phyloP scores from a whole-genome alignment of 345 rosid genomes.

The Triadica sebifera region DNA sequence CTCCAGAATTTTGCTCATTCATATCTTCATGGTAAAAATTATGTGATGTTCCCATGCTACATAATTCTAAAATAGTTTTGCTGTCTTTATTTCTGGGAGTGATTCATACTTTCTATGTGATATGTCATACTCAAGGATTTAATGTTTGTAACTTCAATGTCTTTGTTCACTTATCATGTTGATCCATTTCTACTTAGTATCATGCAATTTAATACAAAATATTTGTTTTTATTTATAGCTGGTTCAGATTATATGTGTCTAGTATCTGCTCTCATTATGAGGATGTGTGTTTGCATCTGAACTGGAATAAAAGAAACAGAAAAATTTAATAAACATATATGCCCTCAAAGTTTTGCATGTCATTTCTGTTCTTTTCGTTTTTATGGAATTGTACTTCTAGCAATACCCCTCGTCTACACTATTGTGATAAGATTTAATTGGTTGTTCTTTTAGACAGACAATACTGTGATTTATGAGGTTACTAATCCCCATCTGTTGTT shows the following conservation, averaged over 20 bases:
- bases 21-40: constrained; percentile 71
- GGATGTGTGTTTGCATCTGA: not conserved
- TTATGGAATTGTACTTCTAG: not conserved
- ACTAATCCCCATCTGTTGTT: constrained; percentile 18
- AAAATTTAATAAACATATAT: not conserved
- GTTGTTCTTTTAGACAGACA: not conserved
- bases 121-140: not conserved
- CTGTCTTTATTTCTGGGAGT: not conserved
- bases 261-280: not conserved
- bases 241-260: not conserved
- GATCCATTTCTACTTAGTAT: not conserved
- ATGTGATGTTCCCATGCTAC: not conserved
- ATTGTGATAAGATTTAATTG: not conserved
- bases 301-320: not conserved
- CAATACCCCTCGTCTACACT: not conserved
- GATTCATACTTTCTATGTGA: not conserved
- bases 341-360: not conserved
- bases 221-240: not conserved
- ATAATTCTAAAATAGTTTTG: not conserved
- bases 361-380: too few relatives aligned
- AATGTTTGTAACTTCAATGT: not conserved
- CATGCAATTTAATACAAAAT: not conserved
- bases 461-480: not conserved
- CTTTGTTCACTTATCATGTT: not conserved
- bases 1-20: constrained; percentile 78